A percentile compares a stretch with the other conserved stretches of the same genome.
phyloP scores from a whole-genome alignment of 2,329 filamentous ascomycete genomes.

The Neodidymelliopsis sp. region DNA sequence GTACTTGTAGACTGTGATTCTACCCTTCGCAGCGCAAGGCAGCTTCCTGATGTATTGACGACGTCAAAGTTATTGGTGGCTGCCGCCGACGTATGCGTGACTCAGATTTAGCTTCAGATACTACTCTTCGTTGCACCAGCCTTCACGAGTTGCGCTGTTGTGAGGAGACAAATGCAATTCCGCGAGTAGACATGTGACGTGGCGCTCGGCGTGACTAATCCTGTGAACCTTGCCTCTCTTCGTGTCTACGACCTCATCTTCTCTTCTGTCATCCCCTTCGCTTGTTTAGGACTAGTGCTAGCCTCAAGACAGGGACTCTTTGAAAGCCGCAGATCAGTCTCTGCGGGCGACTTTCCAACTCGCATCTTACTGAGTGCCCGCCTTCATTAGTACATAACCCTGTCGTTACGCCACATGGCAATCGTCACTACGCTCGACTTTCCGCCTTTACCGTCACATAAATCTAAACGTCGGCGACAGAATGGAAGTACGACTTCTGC shows the following conservation, averaged over 20 bases:
- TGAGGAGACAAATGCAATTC: no score
- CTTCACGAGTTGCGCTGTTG: no score
- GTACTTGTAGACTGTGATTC: no score
- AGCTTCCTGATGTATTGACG: no score
- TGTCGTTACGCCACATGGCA: constrained; percentile 16
- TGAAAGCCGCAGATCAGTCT: neutral
- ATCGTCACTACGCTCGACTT: constrained; percentile 29
- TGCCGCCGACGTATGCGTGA: no score
- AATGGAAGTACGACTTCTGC: neutral
- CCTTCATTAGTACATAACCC: neutral
- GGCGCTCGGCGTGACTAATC: constrained; percentile 2
- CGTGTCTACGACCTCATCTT: neutral
- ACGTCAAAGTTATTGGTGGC: no score
- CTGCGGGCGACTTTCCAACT: neutral
- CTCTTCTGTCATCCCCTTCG: neutral
- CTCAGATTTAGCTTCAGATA: no score
- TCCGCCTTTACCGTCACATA: constrained; percentile 30
- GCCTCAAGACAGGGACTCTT: neutral
- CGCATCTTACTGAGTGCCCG: neutral
- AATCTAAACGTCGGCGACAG: neutral
- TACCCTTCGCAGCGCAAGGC: no score
- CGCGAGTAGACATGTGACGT: neutral
- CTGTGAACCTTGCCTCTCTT: neutral
- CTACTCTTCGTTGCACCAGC: no score
- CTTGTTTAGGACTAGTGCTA: no score